Evolutionary conservation across 768 basidiomycete genomes (phyloP).

Genomic region (Gautieria morchelliformis): DNA sequence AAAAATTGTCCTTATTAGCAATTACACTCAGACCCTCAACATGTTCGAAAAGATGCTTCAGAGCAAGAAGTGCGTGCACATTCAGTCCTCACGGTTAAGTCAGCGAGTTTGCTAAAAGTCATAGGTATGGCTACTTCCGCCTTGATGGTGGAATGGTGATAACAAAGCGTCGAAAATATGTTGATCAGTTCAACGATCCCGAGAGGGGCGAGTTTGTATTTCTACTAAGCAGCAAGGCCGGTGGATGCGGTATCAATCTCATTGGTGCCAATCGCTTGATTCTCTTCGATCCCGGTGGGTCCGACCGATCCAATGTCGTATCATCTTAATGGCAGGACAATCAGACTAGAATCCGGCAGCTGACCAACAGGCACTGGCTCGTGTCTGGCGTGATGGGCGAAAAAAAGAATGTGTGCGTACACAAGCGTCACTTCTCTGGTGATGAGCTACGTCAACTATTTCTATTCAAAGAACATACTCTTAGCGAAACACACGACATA

Average conservation of each 20-base stretch:
- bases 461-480: constrained; percentile 76
- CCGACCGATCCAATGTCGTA: not conserved
- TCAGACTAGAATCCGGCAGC: constrained; percentile 98
- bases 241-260: constrained; percentile 93
- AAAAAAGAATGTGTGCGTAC: constrained; percentile 98
- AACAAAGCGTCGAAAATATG: constrained; percentile 86
- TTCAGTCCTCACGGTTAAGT: not conserved
- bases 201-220: constrained; percentile 91
- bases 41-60: constrained; percentile 85
- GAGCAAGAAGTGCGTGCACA: constrained; percentile 56
- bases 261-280: constrained; percentile 96
- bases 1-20: constrained; percentile 95
- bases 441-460: constrained; percentile 88
- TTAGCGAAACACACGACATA: constrained; percentile 93
- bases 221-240: constrained; percentile 89
- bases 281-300: constrained; percentile 82
- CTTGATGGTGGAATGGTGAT: constrained; percentile 94
- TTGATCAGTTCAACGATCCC: constrained; percentile 93
- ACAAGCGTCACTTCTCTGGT: constrained; percentile 86
- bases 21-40: constrained; percentile 93
- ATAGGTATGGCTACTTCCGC: constrained; percentile 81
- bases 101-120: not conserved
- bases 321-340: not conserved
- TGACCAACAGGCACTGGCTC: constrained; percentile 95
- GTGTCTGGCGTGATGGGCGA: constrained; percentile 99